Conservation (phyloP, 2,329 filamentous ascomycete species). For the Calonectria pseudoreteaudii region DNA sequence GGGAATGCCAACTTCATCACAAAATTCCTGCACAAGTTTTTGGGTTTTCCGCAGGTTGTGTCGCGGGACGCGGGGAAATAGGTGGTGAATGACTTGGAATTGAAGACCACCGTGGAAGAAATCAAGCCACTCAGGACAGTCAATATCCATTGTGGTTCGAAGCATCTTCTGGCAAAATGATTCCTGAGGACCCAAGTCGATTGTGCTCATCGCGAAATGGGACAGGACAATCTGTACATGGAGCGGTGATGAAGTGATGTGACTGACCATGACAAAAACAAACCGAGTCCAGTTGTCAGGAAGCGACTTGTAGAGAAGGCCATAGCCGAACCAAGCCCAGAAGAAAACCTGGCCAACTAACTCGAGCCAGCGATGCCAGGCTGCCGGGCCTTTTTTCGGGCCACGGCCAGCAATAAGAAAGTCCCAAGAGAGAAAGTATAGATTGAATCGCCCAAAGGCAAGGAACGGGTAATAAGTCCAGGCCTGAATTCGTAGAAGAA, state of each 20-base stretch:
- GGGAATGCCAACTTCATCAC: conserved; percentile 82
- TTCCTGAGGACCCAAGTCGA: conserved; percentile 84
- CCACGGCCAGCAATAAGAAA: conserved; percentile 78
- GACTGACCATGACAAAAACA: conserved; percentile 81
- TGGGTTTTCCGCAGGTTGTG: conserved; percentile 85
- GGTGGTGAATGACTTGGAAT: conserved; percentile 89
- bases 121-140: conserved; percentile 88
- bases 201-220: conserved; percentile 93
- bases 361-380: conserved; percentile 89
- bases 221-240: conserved; percentile 93
- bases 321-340: conserved; percentile 89
- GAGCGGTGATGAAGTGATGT: conserved; percentile 83
- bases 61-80: conserved; percentile 85
- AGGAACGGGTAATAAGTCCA: conserved; percentile 88
- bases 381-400: conserved; percentile 79
- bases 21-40: conserved; percentile 83
- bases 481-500: conserved; percentile 79
- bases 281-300: conserved; percentile 77
- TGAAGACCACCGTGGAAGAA: conserved; percentile 91
- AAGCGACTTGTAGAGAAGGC: conserved; percentile 79
- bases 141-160: conserved; percentile 93
- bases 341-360: conserved; percentile 81
- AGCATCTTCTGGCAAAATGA: conserved; percentile 93
- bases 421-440: conserved; percentile 85
- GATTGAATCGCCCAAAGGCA: conserved; percentile 85